Base-by-base conservation (phyloP, 768 basidiomycete species). In the Sarcodon aspratus region DNA sequence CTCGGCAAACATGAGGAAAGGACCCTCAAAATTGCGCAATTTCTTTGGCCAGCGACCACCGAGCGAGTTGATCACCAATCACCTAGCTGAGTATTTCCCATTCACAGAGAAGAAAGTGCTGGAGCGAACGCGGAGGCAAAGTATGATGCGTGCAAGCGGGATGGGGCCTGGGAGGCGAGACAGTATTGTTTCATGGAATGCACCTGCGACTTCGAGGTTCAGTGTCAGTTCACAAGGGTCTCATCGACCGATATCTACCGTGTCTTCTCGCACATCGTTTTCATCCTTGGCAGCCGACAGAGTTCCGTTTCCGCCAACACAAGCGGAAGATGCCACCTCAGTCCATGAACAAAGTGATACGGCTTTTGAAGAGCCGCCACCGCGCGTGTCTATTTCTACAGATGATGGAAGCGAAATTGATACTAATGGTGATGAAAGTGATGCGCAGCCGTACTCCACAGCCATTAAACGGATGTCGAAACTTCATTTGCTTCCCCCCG, bases 1-100 rank as follows among this genome's bases (percentile, higher is more conserved):
- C 32, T 55, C 50, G 10, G 45, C 44, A 37, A 49, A 45, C 32
- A 38, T 18, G 44, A 33, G 48, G 46, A 77, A 77, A 56, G 68
- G 73, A 8, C 77, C 82, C 3, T 76, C 78, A 17, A 93, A 90
- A 59, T 63, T 93, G 44, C 87, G 87, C 65, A 93, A 92, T 71
- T 99, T 98, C 73, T 95, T 97, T 57, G 96, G 95, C 12, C 96
- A 97, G 59, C 86, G 96, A 36, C 96, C 96, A 0, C 94, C 96
- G 0, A 91, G 87, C 66, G 96, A 98, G 64, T 80, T 98, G 53
- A 98, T 98, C 69, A 89, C 94, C 21, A 95, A 74, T 7, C 94
- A 98, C 61, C 66, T 98, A 46, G 81, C 85, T 15, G 94, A 96
- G 52, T 99, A 86, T 71, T 99, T 99, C 79, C 96, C 96, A 1